Base-by-base conservation (phyloP, 2,329 filamentous ascomycete genomes). In the Phialophora tarda region DNA sequence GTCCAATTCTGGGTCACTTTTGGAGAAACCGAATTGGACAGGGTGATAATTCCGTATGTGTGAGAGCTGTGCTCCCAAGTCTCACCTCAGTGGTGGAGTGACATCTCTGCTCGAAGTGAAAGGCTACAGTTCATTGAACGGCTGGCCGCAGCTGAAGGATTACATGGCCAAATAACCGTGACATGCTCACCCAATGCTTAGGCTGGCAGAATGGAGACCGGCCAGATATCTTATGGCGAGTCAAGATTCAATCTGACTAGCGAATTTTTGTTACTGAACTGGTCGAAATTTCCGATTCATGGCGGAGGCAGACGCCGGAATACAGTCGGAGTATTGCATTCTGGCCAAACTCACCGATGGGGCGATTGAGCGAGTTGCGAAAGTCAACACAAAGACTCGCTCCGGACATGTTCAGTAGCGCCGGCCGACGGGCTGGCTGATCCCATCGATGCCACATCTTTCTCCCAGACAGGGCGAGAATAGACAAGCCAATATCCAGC, bases 1-100 rank as follows among this genome's bases (percentile, higher is more conserved):
- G 53, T 55, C 23, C 53, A 32, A 21, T 55, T 55, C 17, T 55
- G 53, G 53, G 28, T 55, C 24, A 55, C 53, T n/a, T 55, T 55
- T 17, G 17, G 28, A 34, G 53, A 32, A 32, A 55, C 8, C 11
- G 53, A 55, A 32, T 21, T 55, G 24, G 28, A 12, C 17, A 28
- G 24, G 28, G 53, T 32, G n/a, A n/a, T 23, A 17, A 4, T 30
- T 28, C 12, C 53, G 11, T 55, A 55, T 32, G 17, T 28, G 10
- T 55, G 53, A 55, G 17, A 51, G n/a, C n/a, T 10, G 24, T 21
- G 24, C 24, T 51, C 10, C n/a, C 24, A 51, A 3, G 47, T 10
- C n/a, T 8, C 1, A n/a, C n/a, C n/a, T n/a, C n/a, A n/a, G 34
- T 4, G 14, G 34, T 14, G 34, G 12, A 17, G 4, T 41, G 34